These are phyloP conservation scores for Waitea zeae DNA, from an alignment of 1,284 basidiomycete species.

Conservation along the genomic window DNA sequence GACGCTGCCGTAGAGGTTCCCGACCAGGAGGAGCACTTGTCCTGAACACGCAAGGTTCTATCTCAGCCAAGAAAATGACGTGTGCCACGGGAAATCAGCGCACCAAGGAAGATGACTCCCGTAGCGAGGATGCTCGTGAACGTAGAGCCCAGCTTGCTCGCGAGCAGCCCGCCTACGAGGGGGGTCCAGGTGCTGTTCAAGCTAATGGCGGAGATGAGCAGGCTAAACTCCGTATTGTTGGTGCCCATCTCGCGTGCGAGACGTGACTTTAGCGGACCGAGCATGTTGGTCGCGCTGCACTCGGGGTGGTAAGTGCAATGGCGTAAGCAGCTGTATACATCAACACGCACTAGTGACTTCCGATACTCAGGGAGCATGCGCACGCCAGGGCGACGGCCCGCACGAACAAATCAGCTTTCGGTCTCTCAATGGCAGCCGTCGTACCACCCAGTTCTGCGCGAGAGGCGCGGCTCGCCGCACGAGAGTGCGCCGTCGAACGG, in stretches of 20 bases:
- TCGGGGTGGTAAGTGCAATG: neutral
- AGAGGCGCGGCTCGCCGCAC: too few relatives aligned
- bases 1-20: conserved; percentile 38
- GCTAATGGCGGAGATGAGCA: conserved; percentile 58
- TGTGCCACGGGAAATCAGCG: conserved; percentile 6
- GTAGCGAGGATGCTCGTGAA: conserved; percentile 56
- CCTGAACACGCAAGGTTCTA: conserved; percentile 19
- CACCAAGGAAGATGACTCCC: conserved; percentile 47
- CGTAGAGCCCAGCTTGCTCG: conserved; percentile 52
- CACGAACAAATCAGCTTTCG: too few relatives aligned
- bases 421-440: too few relatives aligned
- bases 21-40: conserved; percentile 41
- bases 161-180: conserved; percentile 49
- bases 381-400: conserved; percentile 47
- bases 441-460: too few relatives aligned
- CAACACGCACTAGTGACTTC: conserved; percentile 50
- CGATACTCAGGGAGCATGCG: conserved; percentile 58
- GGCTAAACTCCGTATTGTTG: conserved; percentile 59
- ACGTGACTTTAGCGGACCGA: conserved; percentile 60
- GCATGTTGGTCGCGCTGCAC: conserved; percentile 45
- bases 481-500: too few relatives aligned
- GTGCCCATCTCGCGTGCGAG: conserved; percentile 57
- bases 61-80: conserved; percentile 2
- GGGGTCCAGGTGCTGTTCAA: conserved; percentile 74
- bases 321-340: neutral